Evolutionary conservation across 257 asterid genomes (phyloP).

Genomic region (Sherardia arvensis): DNA sequence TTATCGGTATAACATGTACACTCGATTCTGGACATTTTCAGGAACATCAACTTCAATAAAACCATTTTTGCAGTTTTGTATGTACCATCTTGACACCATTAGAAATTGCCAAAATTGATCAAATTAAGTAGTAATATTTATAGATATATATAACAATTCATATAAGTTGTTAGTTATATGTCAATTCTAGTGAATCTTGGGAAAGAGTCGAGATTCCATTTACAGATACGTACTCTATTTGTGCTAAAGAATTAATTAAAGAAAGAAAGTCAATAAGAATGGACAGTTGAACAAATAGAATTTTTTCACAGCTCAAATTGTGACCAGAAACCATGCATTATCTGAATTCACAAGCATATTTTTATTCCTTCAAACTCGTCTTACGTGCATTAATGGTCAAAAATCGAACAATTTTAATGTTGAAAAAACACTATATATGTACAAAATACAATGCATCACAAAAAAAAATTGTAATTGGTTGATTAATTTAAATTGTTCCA

Average conservation of each 20-base stretch:
- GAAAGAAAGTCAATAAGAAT: not conserved
- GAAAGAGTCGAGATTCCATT: not conserved
- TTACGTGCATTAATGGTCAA: too few relatives aligned
- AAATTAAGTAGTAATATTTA: not conserved
- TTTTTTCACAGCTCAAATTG: not conserved
- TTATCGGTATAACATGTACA: too few relatives aligned
- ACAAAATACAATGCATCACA: too few relatives aligned
- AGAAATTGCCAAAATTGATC: not conserved
- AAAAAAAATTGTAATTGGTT: too few relatives aligned
- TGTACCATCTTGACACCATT: not conserved
- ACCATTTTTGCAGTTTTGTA: not conserved
- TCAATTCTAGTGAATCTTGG: slow-evolving; percentile 2
- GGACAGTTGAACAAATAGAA: not conserved
- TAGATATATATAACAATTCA: not conserved
- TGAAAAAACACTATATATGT: too few relatives aligned
- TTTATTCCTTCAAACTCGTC: too few relatives aligned
- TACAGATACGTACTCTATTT: not conserved
- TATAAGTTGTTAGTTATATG: not conserved
- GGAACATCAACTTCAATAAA: too few relatives aligned
- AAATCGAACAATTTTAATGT: too few relatives aligned
- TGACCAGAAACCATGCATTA: not conserved
- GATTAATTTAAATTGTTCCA: too few relatives aligned
- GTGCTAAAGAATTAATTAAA: not conserved
- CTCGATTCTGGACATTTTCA: too few relatives aligned
- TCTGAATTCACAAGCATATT: too few relatives aligned